Conservation (phyloP, 2,329 filamentous ascomycete species). For the Alternaria brassicae region DNA sequence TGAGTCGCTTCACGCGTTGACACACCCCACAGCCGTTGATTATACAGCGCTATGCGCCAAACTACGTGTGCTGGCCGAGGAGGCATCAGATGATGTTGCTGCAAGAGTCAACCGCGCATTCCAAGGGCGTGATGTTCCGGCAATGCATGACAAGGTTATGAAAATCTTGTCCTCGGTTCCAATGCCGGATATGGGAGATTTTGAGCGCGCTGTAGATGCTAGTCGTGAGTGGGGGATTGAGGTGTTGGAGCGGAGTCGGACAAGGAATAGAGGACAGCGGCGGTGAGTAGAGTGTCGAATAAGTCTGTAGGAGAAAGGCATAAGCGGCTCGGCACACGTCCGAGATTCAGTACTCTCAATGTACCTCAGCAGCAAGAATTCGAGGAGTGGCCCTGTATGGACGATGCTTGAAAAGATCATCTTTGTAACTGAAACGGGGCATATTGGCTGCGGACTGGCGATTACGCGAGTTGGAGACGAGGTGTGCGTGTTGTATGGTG, state of each 20-base stretch:
- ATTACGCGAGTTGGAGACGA: too few species aligned
- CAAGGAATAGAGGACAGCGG: not conserved
- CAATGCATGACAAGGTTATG: not conserved
- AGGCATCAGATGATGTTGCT: constrained; percentile 1
- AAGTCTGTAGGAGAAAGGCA: not conserved
- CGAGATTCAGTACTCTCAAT: too few species aligned
- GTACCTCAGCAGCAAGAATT: too few species aligned
- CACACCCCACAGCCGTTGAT: constrained; percentile 1
- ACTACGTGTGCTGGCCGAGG: constrained; percentile 1
- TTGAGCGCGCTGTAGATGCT: not conserved
- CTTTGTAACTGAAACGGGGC: too few species aligned
- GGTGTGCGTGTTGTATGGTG: too few species aligned
- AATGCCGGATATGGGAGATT: constrained; percentile 11
- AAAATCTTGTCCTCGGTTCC: not conserved
- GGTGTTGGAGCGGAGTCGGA: not conserved
- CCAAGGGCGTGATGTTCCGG: constrained; percentile 20
- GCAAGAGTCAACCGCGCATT: constrained; percentile 17
- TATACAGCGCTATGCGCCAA: not conserved
- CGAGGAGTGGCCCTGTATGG: too few species aligned
- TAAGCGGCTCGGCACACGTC: not conserved
- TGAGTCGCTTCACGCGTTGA: not conserved
- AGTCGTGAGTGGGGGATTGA: constrained; percentile 5
- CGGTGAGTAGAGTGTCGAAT: not conserved
- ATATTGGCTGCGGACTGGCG: too few species aligned
- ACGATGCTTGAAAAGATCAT: too few species aligned